Evolutionary conservation across 768 basidiomycete genomes (phyloP), one percentile per base, ranked within the genome.

Genomic region (Calocybe cyanea): DNA sequence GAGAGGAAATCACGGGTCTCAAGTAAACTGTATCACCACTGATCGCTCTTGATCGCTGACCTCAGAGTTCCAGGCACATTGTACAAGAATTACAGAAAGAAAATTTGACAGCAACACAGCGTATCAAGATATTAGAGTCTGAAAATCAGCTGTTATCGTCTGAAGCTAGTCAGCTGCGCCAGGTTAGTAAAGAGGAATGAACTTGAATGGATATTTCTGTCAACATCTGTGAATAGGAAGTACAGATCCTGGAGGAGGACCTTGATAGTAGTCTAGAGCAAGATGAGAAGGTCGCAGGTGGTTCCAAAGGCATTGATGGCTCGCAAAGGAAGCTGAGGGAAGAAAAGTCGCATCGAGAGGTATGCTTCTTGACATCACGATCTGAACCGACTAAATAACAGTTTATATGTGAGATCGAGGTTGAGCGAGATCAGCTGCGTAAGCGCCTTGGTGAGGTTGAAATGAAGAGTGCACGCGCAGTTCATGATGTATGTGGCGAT

Each of bases 81-180:
- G 81, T 96, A 17, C 85, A 90, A 59, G 87, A 92, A 55, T 71
- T 96, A 32, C 87, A 89, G 58, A 85, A 87, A 55, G 93, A 96
- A 64, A 88, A 81, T 55, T 59, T 79, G 2, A 66, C 73, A 19
- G 61, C 76, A 1, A 64, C 75, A 6, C 85, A 89, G 49, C 77
- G 77, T 49, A 81, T 80, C 60, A 82, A 85, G 56, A 60, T 83
- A n/a, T 60, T 93, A 34, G 81, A 84, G 60, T 78, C 83, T 9
- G 90, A 92, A 66, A 92, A 92, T 57, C 76, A 75, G 52, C 64
- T 83, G 10, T 68, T 93, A 30, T 57, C 76, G 20, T 72, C 81
- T 9, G 85, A 89, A 57, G 73, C 75, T 1, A 78, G 83, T 47
- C 84, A 87, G 59, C 71, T 93, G 11, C 86, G 82, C 45, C 81